phyloP scores from a whole-genome alignment of 805 yeast species.

The Millerago galiae region DNA sequence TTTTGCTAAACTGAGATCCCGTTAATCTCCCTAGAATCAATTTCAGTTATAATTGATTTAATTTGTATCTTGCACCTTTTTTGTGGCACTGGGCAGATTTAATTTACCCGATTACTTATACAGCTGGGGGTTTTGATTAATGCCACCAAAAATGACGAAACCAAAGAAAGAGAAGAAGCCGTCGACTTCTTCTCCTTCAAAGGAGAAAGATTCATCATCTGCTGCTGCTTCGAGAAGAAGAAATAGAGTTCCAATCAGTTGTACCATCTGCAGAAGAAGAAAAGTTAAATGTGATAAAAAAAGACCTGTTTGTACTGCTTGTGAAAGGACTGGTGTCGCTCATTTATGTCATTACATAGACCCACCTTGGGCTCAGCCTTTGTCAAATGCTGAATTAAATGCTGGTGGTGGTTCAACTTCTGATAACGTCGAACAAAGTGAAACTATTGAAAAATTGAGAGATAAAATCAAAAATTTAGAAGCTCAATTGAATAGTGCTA shows the following conservation, averaged over 20 bases:
- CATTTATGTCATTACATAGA: conserved; percentile 53
- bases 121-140: background rate
- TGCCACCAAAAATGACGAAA: conserved; percentile 6
- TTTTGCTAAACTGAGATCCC: no score
- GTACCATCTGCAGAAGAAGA: conserved; percentile 42
- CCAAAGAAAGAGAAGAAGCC: conserved; percentile 5
- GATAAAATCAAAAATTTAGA: conserved; percentile 46
- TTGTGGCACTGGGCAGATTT: no score
- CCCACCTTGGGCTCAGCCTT: conserved; percentile 53
- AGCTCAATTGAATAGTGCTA: conserved; percentile 7
- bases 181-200: background rate
- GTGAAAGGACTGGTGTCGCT: conserved; percentile 51
- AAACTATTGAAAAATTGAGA: conserved; percentile 44
- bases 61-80: no score
- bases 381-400: conserved; percentile 39
- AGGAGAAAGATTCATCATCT: background rate
- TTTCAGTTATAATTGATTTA: no score
- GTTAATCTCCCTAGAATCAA: no score
- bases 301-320: conserved; percentile 51
- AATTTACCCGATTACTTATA: no score
- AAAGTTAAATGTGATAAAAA: conserved; percentile 45
- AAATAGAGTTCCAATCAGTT: conserved; percentile 42
- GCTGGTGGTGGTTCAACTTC: conserved; percentile 18
- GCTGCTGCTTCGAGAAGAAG: conserved; percentile 27
- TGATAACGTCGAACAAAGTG: conserved; percentile 31